These are phyloP conservation scores for Pseudogymnoascus sp. DNA, from an alignment of 2,329 filamentous ascomycete genomes.

Conservation along the genomic window DNA sequence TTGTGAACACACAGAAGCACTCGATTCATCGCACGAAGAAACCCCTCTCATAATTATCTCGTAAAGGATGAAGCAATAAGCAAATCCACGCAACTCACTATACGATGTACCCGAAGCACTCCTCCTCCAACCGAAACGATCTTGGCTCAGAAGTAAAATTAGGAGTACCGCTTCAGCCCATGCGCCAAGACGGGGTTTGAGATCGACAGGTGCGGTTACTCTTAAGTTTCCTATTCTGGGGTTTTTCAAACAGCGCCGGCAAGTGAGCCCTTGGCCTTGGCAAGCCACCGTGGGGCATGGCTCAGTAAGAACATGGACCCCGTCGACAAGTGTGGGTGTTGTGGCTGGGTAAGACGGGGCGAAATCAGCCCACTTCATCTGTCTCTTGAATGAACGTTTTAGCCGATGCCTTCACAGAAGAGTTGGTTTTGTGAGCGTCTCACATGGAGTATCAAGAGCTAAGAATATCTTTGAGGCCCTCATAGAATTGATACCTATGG, in stretches of 20 bases:
- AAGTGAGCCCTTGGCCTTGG: background rate
- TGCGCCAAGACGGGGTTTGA: background rate
- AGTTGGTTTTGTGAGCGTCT: background rate
- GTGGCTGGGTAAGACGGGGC: background rate
- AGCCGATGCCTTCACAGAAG: background rate
- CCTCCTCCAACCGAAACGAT: background rate
- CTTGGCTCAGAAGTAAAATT: background rate
- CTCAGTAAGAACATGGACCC: background rate
- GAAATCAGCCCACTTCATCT: background rate
- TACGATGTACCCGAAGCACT: background rate
- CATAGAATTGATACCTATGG: background rate
- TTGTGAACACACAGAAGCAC: background rate
- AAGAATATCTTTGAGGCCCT: background rate
- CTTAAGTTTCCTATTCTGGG: background rate
- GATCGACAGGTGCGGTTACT: background rate
- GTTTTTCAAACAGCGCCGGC: background rate
- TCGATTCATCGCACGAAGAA: background rate
- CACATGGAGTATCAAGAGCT: background rate
- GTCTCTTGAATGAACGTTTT: background rate
- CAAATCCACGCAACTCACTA: background rate
- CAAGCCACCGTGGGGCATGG: background rate
- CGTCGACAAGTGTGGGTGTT: background rate
- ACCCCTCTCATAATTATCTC: background rate
- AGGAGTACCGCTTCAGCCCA: background rate
- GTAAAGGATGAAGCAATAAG: background rate